Base-by-base conservation (phyloP, 768 basidiomycete genomes). In the Termitomyces sp. region DNA sequence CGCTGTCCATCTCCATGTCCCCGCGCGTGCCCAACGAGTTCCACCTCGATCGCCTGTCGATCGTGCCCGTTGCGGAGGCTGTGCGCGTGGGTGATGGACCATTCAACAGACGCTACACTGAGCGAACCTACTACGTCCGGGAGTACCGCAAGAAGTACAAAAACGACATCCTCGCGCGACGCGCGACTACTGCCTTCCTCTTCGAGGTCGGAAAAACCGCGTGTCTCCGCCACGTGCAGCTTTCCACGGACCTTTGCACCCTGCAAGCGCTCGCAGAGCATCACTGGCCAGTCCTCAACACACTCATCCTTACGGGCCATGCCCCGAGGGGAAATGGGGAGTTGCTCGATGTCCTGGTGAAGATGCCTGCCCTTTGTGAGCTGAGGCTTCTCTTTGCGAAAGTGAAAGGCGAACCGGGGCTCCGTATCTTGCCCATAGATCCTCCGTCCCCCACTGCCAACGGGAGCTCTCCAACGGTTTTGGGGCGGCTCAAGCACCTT, bases 61-160 rank as follows among this genome's bases (percentile, higher is more conserved):
- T 78, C 47, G 68, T 72, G 13, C 74, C 75, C 8, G 76, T 79
- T 5, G 74, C 68, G 2, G 74, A 79, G 59, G 76, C 73, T 4
- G 68, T 75, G 16, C 71, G 76, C 2, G 68, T 76, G 2, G 78
- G 78, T 2, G 76, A 79, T 51, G 76, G 76, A 2, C 73, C 76
- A 1, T 75, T 71, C 56, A 69, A 77, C 45, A 57, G 67, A 9
- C 72, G 72, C 34, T 74, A 72, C 62, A 66, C 70, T 24, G 74
- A 74, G 20, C 50, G 69, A 5, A 51, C 68, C 18, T 79, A 78
- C 40, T 75, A 74, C 56, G 65, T 67, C 33, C 69, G 76, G 2
- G 72, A 74, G 55, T 79, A 78, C 59, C 71, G 76, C 27, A 75
- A 69, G 61, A 67, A 68, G 55, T 72, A 76, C 60, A 71, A 69